Evolutionary conservation across 345 rosid species (phyloP).

Genomic region (Pugionium dolabratum): DNA sequence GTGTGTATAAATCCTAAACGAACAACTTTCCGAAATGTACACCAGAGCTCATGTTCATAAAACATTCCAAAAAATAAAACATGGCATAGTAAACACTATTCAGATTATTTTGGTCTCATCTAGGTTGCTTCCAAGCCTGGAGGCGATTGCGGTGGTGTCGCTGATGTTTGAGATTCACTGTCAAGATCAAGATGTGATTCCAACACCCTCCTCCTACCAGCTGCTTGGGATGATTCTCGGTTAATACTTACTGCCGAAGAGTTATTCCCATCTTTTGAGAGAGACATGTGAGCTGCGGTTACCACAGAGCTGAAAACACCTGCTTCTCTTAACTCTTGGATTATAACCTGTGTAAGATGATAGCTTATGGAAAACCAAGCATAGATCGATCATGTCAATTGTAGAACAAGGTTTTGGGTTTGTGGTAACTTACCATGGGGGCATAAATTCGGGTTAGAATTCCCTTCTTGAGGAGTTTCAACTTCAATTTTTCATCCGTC

Average conservation of each 20-base stretch:
- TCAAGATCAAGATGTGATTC: conserved; percentile 24
- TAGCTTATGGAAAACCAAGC: conserved; percentile 32
- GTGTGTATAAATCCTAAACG: conserved; percentile 35
- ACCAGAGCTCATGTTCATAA: conserved; percentile 27
- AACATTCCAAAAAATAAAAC: too few species aligned
- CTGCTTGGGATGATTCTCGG: conserved; percentile 30
- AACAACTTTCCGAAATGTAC: conserved; percentile 34
- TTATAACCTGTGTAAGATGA: conserved; percentile 53
- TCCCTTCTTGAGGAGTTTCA: conserved; percentile 76
- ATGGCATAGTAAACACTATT: background rate
- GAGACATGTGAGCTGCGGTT: conserved; percentile 35
- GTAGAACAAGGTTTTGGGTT: background rate
- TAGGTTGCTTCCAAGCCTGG: conserved; percentile 37
- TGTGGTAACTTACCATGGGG: conserved; percentile 68
- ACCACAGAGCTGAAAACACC: conserved; percentile 67
- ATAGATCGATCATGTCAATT: background rate
- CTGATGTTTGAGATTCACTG: conserved; percentile 24
- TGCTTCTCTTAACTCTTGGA: conserved; percentile 78
- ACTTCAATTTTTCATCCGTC: conserved; percentile 57
- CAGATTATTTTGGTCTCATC: background rate
- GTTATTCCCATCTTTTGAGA: conserved; percentile 20
- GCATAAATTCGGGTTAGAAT: conserved; percentile 74
- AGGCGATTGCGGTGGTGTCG: conserved; percentile 37
- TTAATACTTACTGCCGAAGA: conserved; percentile 18
- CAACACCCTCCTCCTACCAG: conserved; percentile 36